Percentiles rank a stretch among this genome's conserved stretches.
Conservation (phyloP, 768 basidiomycete species). For the Saitozyma sp. region DNA sequence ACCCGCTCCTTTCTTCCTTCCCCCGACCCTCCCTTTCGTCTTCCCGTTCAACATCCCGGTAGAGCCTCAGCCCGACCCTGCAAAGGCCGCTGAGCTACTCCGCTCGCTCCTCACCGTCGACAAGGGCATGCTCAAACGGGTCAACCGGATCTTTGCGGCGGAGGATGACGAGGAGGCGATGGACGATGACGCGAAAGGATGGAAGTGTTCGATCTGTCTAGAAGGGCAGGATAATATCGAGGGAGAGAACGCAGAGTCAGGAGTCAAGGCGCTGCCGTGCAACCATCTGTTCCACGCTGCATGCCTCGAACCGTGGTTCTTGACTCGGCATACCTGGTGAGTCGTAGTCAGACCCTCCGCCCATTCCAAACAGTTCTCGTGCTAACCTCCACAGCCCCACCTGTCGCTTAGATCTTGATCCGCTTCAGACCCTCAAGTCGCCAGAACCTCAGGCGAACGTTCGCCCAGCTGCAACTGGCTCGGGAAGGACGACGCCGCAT, state of each 20-base stretch:
- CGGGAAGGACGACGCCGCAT: constrained; percentile 13
- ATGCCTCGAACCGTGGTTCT: constrained; percentile 43
- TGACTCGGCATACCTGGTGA: constrained; percentile 38
- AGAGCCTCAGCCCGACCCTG: constrained; percentile 26
- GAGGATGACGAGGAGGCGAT: constrained; percentile 17
- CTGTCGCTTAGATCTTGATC: constrained; percentile 44
- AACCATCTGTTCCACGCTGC: constrained; percentile 43
- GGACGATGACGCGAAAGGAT: constrained; percentile 29
- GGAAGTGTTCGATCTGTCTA: constrained; percentile 46
- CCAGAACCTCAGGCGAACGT: constrained; percentile 1
- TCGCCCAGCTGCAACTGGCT: constrained; percentile 20
- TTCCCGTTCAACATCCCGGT: too few relatives aligned
- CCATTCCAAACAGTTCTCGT: not conserved
- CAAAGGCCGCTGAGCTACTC: constrained; percentile 36
- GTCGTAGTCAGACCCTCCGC: not conserved
- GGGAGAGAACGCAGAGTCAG: constrained; percentile 3
- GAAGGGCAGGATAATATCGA: constrained; percentile 21
- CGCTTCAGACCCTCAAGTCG: constrained; percentile 31
- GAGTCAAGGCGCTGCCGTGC: constrained; percentile 40
- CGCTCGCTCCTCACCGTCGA: constrained; percentile 28
- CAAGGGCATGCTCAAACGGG: constrained; percentile 21
- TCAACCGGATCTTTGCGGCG: constrained; percentile 32
- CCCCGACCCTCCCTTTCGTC: not conserved
- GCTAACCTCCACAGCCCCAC: constrained; percentile 26
- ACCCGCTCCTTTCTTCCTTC: not conserved